Base-by-base conservation (phyloP, 2,329 filamentous ascomycete genomes). In the Rasamsonia emersonii region DNA sequence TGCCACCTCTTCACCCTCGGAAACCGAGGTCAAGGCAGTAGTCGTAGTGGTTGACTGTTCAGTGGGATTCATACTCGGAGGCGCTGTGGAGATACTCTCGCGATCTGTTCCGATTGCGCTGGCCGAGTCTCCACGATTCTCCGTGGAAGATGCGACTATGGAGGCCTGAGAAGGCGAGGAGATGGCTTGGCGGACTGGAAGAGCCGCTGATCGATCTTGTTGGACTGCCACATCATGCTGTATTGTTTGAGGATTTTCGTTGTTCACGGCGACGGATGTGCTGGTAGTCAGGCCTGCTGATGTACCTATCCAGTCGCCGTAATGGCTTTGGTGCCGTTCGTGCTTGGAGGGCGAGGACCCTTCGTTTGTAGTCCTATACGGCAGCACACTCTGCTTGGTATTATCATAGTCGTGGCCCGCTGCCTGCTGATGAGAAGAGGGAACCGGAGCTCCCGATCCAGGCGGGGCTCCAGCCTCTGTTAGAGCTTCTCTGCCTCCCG, bases 401-500 rank as follows among this genome's bases (percentile, higher is more conserved):
- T 32, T 28, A 14, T 39, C 40, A 5, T 14, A 18, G 11, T 46
- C 44, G 10, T 24, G 34, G 10, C 35, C 37, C 9, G 42, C 38
- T 29, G 57, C 50, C 36, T 46, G 49, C 21, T 54, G 56, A 37
- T 62, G 56, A 40, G 56, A 49, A 10, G 53, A 57, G 19, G 42
- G 46, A 26, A 55, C 44, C 14, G 51, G 40, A 32, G 54, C 33
- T 20, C 62, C 58, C 42, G 62, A 62, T 5, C 66, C 68, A 0
- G 75, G 70, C 7, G 75, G 56, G 24, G 67, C 70, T 26, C 67
- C 70, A 17, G 76, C 70, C 29, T 73, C 72, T 34, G 73, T 75
- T 44, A 73, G 67, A 48, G 75, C 58, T 51, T 77, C 73, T 53
- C 70, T 67, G 50, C 78, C 77, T 42, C 72, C 77, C 47, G 83